Percentiles rank a stretch among this genome's conserved stretches.
phyloP scores from a whole-genome alignment of 1,139 yeast genomes.

The Debaryomyces sp. region DNA sequence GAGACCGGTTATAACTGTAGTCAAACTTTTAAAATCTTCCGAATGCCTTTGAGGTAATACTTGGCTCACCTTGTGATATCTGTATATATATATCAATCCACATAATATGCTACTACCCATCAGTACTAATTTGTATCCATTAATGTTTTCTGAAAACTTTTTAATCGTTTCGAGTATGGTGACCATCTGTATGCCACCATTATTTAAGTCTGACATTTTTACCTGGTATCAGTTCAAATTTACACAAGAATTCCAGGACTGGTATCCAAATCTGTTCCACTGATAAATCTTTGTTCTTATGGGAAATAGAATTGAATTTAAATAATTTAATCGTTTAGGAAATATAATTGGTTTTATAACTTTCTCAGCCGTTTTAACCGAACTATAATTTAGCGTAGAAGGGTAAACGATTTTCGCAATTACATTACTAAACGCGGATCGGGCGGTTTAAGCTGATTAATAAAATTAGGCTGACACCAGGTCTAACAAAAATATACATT shows the following conservation, averaged over 20 bases:
- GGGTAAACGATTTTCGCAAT: slow-evolving; percentile 1
- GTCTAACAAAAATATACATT: neutral
- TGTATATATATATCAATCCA: slow-evolving; percentile 5
- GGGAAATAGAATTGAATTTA: neutral
- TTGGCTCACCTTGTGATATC: slow-evolving; percentile 9
- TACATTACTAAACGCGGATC: slow-evolving; percentile 10
- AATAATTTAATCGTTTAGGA: neutral
- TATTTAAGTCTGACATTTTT: slow-evolving; percentile 5
- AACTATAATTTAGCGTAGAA: neutral
- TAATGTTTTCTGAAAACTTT: neutral
- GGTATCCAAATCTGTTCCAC: neutral
- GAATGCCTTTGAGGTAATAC: slow-evolving; percentile 9
- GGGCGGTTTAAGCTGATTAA: neutral
- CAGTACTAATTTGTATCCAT: slow-evolving; percentile 8
- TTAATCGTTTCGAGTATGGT: neutral
- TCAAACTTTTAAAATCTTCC: slow-evolving; percentile 11
- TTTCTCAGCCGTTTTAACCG: slow-evolving; percentile 9
- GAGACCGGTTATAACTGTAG: slow-evolving; percentile 8
- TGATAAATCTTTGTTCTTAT: neutral
- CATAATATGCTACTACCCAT: slow-evolving; percentile 2
- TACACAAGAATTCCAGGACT: neutral
- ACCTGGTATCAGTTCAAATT: neutral
- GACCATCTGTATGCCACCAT: neutral
- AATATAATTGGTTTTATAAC: neutral
- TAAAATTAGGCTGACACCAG: neutral